These are phyloP conservation scores for Polyporus arcularius DNA, from an alignment of 768 basidiomycete genomes.

Conservation along the genomic window DNA sequence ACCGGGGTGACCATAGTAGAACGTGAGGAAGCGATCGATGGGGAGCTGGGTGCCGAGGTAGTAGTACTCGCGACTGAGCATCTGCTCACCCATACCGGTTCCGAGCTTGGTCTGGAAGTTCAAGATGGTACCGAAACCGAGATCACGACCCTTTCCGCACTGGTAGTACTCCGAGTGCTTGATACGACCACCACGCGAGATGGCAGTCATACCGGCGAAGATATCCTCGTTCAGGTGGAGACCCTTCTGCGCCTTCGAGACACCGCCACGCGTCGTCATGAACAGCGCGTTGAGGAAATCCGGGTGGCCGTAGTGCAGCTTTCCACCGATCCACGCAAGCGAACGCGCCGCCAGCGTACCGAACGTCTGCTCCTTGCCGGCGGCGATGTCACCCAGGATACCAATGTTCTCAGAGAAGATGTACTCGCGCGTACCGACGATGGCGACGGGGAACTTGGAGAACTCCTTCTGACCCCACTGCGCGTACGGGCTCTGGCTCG, in stretches of 20 bases:
- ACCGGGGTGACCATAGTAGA: slow-evolving; percentile 99
- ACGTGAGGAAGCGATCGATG: slow-evolving; percentile 97
- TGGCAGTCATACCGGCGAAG: slow-evolving; percentile 99
- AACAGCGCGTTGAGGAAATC: slow-evolving; percentile 98
- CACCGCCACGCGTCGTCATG: slow-evolving; percentile 98
- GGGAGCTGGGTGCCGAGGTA: slow-evolving; percentile 98
- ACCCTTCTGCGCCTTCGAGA: slow-evolving; percentile 99
- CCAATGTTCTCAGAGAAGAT: slow-evolving; percentile 99
- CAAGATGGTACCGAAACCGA: slow-evolving; percentile 98
- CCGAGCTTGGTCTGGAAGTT: slow-evolving; percentile 99
- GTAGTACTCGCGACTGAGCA: slow-evolving; percentile 99
- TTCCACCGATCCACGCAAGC: slow-evolving; percentile 96
- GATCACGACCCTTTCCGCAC: slow-evolving; percentile 98
- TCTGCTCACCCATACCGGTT: slow-evolving; percentile 99
- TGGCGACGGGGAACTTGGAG: slow-evolving; percentile 87
- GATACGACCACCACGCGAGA: slow-evolving; percentile 97
- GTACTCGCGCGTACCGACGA: slow-evolving; percentile 98
- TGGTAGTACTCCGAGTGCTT: slow-evolving; percentile 99
- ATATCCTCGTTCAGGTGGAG: slow-evolving; percentile 99
- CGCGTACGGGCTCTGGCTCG: slow-evolving; percentile 93
- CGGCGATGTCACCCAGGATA: slow-evolving; percentile 97
- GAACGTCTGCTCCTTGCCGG: slow-evolving; percentile 99
- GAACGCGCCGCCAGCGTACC: slow-evolving; percentile 97
- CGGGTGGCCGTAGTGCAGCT: slow-evolving; percentile 98
- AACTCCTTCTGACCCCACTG: slow-evolving; percentile 97